These are phyloP conservation scores for Nakaseomyces glabratus DNA, from an alignment of 1,139 yeast genomes.

Conservation along the genomic window DNA sequence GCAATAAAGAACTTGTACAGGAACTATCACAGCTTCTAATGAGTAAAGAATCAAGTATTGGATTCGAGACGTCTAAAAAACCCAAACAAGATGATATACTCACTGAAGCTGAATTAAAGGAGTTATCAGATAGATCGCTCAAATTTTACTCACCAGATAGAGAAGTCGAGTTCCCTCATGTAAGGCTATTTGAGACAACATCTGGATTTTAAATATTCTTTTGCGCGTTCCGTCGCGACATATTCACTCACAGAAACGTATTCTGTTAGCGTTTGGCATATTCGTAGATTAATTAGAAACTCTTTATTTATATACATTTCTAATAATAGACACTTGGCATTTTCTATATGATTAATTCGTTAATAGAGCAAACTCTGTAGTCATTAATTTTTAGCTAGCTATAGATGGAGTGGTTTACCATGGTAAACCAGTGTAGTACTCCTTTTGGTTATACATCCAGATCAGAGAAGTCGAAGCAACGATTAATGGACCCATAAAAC, in stretches of 20 bases:
- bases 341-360: too few species aligned
- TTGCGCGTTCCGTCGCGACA: too few species aligned
- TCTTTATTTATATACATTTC: too few species aligned
- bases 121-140: slow-evolving; percentile 45
- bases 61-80: slow-evolving; percentile 13
- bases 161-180: slow-evolving; percentile 22
- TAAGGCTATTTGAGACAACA: slow-evolving; percentile 28
- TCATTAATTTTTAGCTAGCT: not conserved
- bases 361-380: too few species aligned
- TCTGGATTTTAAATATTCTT: slow-evolving; percentile 17
- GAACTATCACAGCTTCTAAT: slow-evolving; percentile 25
- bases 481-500: slow-evolving; percentile 79
- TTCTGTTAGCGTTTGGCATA: too few species aligned
- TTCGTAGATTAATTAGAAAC: too few species aligned
- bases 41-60: slow-evolving; percentile 29
- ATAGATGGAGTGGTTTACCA: slow-evolving; percentile 13
- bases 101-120: slow-evolving; percentile 39
- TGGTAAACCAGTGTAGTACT: slow-evolving; percentile 37
- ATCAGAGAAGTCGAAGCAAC: slow-evolving; percentile 48
- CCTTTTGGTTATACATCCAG: slow-evolving; percentile 56
- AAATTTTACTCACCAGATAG: slow-evolving; percentile 36
- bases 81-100: slow-evolving; percentile 24
- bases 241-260: too few species aligned
- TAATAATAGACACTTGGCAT: too few species aligned
- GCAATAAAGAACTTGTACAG: slow-evolving; percentile 25